These are phyloP conservation scores for Aspergillus caelatus DNA, from an alignment of 2,329 filamentous ascomycete genomes.

Conservation along the genomic window DNA sequence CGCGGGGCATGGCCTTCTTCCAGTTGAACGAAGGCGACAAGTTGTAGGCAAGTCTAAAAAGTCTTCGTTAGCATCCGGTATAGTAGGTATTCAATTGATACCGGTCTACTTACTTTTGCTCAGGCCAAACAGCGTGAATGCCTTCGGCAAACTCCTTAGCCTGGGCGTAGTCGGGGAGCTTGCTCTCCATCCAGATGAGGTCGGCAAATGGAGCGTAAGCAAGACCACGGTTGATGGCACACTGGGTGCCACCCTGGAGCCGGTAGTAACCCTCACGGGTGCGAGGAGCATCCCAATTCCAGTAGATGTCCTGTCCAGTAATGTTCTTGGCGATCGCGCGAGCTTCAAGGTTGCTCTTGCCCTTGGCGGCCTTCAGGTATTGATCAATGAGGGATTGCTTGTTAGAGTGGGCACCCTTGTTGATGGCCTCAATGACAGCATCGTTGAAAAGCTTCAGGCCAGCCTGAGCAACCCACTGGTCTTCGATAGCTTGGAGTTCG, in stretches of 20 bases:
- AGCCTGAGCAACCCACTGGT: constrained; percentile 79
- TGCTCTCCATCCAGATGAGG: constrained; percentile 99
- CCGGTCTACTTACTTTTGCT: constrained; percentile 78
- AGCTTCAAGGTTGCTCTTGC: constrained; percentile 83
- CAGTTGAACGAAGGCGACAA: constrained; percentile 99
- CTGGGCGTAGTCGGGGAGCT: constrained; percentile 87
- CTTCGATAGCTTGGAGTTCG: constrained; percentile 87
- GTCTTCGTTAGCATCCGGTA: constrained; percentile 19
- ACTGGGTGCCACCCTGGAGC: constrained; percentile 87
- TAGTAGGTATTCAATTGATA: not conserved
- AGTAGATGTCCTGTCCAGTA: constrained; percentile 80
- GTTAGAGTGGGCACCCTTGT: constrained; percentile 63
- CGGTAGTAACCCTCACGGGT: constrained; percentile 96
- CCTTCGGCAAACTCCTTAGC: constrained; percentile 91
- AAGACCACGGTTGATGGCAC: constrained; percentile 84
- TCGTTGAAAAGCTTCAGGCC: constrained; percentile 87
- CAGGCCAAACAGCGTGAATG: constrained; percentile 90
- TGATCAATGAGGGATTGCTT: constrained; percentile 68
- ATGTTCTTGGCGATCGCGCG: constrained; percentile 76
- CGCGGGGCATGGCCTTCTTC: constrained; percentile 91
- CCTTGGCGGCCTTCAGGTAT: constrained; percentile 70
- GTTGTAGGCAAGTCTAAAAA: constrained; percentile 87
- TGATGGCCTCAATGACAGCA: constrained; percentile 81
- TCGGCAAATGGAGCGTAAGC: constrained; percentile 93
- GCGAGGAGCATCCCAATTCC: constrained; percentile 92